Conservation (phyloP, 192 early-diverging fungal genomes). For the Backusella macrospora region DNA sequence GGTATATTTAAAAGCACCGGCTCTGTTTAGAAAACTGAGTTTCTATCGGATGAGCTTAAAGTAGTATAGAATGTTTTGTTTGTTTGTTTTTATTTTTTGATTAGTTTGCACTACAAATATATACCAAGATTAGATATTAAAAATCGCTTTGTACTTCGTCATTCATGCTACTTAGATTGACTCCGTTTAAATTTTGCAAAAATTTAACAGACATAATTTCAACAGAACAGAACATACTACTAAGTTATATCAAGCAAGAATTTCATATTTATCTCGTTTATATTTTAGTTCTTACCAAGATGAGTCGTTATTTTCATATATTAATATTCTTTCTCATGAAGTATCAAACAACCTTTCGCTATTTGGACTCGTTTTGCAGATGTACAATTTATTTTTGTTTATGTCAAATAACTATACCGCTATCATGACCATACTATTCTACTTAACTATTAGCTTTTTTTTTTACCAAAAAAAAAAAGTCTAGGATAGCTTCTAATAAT, state of each 20-base stretch:
- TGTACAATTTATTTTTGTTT: too few relatives aligned
- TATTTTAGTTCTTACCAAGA: too few relatives aligned
- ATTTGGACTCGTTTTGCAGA: too few relatives aligned
- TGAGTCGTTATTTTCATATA: neutral
- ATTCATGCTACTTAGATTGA: neutral
- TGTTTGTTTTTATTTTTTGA: conserved; percentile 2
- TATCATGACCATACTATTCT: too few relatives aligned
- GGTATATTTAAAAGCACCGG: neutral
- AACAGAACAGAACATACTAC: neutral
- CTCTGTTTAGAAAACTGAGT: too few relatives aligned
- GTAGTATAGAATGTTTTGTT: neutral
- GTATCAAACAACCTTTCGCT: too few relatives aligned
- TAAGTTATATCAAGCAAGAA: neutral
- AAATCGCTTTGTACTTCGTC: neutral
- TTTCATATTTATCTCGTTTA: neutral
- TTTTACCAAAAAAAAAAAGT: too few relatives aligned
- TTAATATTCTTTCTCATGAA: neutral
- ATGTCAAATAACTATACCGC: too few relatives aligned
- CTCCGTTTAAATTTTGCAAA: conserved; percentile 5
- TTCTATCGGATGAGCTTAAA: neutral
- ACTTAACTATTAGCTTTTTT: too few relatives aligned
- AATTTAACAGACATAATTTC: too few relatives aligned
- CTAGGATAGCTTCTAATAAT: neutral
- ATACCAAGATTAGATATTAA: neutral
- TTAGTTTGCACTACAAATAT: neutral